Evolutionary conservation across 1,284 basidiomycete genomes (phyloP), one percentile per base, ranked within the genome.

Genomic region (Ganoderma multipileum): DNA sequence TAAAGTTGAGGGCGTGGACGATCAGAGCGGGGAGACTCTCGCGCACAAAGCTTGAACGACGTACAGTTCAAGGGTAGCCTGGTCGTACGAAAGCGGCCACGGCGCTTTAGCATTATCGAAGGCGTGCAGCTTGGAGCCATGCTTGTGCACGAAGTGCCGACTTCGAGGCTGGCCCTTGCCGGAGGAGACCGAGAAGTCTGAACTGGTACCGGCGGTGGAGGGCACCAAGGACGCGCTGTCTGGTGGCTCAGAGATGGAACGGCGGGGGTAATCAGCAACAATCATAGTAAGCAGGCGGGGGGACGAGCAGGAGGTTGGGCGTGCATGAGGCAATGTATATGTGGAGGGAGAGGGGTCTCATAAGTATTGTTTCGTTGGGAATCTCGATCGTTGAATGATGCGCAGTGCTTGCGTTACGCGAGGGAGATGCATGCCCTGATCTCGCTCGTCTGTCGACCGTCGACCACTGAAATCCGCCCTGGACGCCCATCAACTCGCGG

Each of bases 61-160:
- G 78, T 76, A 91, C 90, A 90, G 79, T 74, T 91, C 89, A 38
- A 92, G 80, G 60, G 90, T 80, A 54, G 86, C 77, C 67, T 82
- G 83, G 77, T 91, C 87, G 77, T 92, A 92, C 23, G 87, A 88
- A 41, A 91, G 75, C 0, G 91, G 90, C 80, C 79, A 91, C 0
- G 91, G 91, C 1, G 89, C 91, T 78, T 91, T 91, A 75, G 90
- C 89, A 39, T 83, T 83, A 68, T 89, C 88, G 72, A 87, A 89
- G 7, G 85, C 82, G 76, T 92, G 91, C 68, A 90, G 85, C 66
- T 83, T 83, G 60, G 85, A 86, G 42, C 89, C 90, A 74, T 90
- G 77, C 73, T 89, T 91, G 74, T 80, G 76, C 18, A 82, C 73
- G 74, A 89, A 90, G 57, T 85, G 83, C 63, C 63, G 67, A 14